Percentiles rank a stretch among this genome's conserved stretches.
Conservation (phyloP, 441 rosid genomes). For the Manihot esculenta region DNA sequence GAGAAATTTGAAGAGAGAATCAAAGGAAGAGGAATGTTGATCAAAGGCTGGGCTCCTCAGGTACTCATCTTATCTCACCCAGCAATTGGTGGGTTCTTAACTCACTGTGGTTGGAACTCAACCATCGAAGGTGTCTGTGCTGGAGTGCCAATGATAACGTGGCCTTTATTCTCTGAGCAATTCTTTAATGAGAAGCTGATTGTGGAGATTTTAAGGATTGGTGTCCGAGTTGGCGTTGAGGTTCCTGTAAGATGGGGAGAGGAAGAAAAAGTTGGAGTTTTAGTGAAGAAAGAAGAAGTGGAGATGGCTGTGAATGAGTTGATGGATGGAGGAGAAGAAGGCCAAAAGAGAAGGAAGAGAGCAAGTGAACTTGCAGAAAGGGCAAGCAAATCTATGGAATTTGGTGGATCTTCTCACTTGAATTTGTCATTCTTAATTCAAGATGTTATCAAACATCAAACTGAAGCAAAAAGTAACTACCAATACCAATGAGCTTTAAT, state of each 20-base stretch:
- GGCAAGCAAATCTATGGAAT: constrained; percentile 39
- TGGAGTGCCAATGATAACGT: constrained; percentile 67
- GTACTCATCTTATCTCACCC: constrained; percentile 57
- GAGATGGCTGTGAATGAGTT: constrained; percentile 39
- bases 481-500: too few species aligned
- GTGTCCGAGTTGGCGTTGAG: constrained; percentile 55
- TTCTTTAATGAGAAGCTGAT: constrained; percentile 60
- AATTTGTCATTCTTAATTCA: constrained; percentile 38
- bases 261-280: constrained; percentile 50
- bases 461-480: too few species aligned
- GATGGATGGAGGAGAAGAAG: constrained; percentile 45
- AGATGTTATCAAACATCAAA: constrained; percentile 29
- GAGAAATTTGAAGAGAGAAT: constrained; percentile 48
- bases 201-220: constrained; percentile 48
- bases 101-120: constrained; percentile 85
- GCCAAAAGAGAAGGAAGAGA: constrained; percentile 31
- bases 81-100: constrained; percentile 58
- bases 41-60: constrained; percentile 76
- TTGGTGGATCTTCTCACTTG: constrained; percentile 45
- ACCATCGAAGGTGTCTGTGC: constrained; percentile 50
- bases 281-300: constrained; percentile 46
- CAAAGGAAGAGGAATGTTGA: constrained; percentile 50
- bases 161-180: constrained; percentile 73
- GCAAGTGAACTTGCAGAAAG: constrained; percentile 35
- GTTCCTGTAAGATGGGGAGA: constrained; percentile 64